Conservation (phyloP, 441 rosid species). For the Pelargonium myrrhifolium region DNA sequence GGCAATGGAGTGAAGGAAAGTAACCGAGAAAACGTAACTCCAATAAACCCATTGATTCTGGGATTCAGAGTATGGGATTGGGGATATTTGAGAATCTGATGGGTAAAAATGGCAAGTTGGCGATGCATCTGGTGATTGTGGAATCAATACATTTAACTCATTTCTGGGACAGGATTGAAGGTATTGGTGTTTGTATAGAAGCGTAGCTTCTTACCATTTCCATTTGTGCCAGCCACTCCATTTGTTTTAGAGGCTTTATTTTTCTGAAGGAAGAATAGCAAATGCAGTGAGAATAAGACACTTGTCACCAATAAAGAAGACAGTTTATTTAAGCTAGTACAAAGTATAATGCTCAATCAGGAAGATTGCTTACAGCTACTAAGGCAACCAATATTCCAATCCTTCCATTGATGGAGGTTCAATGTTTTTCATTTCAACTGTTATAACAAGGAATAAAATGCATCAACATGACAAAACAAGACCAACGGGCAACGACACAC, state of each 20-base stretch:
- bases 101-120: slow-evolving; percentile 31
- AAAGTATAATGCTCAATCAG: neutral
- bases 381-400: slow-evolving; percentile 50
- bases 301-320: neutral
- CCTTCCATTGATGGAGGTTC: slow-evolving; percentile 27
- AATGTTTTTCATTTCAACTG: slow-evolving; percentile 40
- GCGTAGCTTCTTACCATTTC: slow-evolving; percentile 47
- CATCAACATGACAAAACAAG: slow-evolving; percentile 18
- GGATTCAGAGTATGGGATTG: slow-evolving; percentile 24
- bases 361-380: slow-evolving; percentile 40
- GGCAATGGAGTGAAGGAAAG: slow-evolving; percentile 49
- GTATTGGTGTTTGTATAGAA: neutral
- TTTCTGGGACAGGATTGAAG: neutral
- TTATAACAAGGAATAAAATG: neutral
- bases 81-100: slow-evolving; percentile 23
- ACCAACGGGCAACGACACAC: neutral
- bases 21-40: slow-evolving; percentile 30
- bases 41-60: slow-evolving; percentile 24
- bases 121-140: slow-evolving; percentile 45
- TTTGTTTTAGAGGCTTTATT: slow-evolving; percentile 44
- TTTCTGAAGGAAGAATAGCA: slow-evolving; percentile 33
- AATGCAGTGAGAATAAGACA: slow-evolving; percentile 5
- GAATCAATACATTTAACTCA: neutral
- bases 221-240: slow-evolving; percentile 27
- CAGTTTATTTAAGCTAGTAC: neutral